Percentiles rank a stretch among this genome's conserved stretches.
Evolutionary conservation across 768 basidiomycete genomes (phyloP).

Genomic region (Amanita rubescens): DNA sequence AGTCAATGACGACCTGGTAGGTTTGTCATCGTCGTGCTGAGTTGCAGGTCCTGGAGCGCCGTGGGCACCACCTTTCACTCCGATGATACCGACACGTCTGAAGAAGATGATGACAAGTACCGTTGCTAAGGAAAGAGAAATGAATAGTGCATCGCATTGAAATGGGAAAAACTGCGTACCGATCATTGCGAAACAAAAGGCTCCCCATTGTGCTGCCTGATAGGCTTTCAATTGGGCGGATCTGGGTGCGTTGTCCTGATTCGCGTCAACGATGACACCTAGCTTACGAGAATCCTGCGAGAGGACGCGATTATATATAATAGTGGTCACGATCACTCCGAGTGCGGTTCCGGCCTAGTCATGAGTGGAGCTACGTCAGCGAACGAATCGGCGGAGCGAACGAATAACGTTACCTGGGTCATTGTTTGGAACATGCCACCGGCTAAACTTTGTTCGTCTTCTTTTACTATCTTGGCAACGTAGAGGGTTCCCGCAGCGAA

Average conservation of each 20-base stretch:
- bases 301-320: conserved; percentile 57
- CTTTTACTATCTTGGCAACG: conserved; percentile 56
- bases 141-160: neutral
- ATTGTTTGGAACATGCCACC: conserved; percentile 77
- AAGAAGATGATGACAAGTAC: conserved; percentile 19
- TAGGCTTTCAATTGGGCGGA: conserved; percentile 44
- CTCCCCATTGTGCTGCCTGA: conserved; percentile 56
- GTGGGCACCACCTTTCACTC: neutral
- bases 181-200: conserved; percentile 52
- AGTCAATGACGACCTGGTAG: too few species aligned
- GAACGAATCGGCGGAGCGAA: neutral
- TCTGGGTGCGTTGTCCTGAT: conserved; percentile 18
- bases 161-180: conserved; percentile 30
- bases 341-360: conserved; percentile 58
- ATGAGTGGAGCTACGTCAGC: neutral
- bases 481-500: conserved; percentile 69
- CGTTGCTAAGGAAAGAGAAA: conserved; percentile 12
- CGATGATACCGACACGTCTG: conserved; percentile 23
- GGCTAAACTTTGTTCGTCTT: conserved; percentile 68
- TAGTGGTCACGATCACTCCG: conserved; percentile 65
- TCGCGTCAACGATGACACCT: conserved; percentile 24
- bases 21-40: too few species aligned
- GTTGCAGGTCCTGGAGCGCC: neutral
- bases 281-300: conserved; percentile 19
- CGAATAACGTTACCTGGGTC: conserved; percentile 42